phyloP scores from a whole-genome alignment of 176 grass and related monocot species.

The Paspalum notatum region DNA sequence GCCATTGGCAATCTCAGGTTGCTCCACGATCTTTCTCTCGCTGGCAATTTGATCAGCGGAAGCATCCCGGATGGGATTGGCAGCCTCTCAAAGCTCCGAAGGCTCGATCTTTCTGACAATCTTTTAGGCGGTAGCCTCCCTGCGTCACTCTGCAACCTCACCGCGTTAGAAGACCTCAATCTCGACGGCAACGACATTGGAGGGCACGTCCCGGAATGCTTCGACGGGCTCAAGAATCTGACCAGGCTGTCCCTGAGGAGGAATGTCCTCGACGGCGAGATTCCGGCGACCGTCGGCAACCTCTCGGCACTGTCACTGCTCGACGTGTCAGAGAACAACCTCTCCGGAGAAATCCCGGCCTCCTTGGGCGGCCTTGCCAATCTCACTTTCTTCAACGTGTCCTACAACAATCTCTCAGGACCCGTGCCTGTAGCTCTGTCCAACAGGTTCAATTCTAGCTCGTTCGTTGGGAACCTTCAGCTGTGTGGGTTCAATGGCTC shows the following conservation, averaged over 20 bases:
- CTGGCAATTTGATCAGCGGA: slow-evolving; percentile 65
- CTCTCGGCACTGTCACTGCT: slow-evolving; percentile 62
- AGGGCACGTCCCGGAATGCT: slow-evolving; percentile 52
- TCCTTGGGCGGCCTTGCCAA: slow-evolving; percentile 61
- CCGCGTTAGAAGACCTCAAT: slow-evolving; percentile 51
- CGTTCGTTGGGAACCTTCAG: slow-evolving; percentile 80
- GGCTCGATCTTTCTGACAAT: slow-evolving; percentile 74
- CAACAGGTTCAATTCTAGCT: slow-evolving; percentile 88
- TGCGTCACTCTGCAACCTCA: slow-evolving; percentile 52
- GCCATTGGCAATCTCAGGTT: slow-evolving; percentile 58
- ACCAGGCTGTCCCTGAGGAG: slow-evolving; percentile 56
- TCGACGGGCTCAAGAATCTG: slow-evolving; percentile 68
- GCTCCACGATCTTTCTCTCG: slow-evolving; percentile 61
- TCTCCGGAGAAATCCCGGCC: slow-evolving; percentile 73
- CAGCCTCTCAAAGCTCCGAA: slow-evolving; percentile 62
- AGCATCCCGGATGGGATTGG: slow-evolving; percentile 68
- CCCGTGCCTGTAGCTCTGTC: slow-evolving; percentile 70
- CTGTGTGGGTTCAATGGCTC: slow-evolving; percentile 84
- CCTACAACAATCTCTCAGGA: slow-evolving; percentile 74
- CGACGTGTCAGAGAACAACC: slow-evolving; percentile 84
- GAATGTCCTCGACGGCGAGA: slow-evolving; percentile 65
- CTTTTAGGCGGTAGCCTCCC: slow-evolving; percentile 54
- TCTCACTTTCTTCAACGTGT: slow-evolving; percentile 74
- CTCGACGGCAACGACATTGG: slow-evolving; percentile 65
- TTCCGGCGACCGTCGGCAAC: slow-evolving; percentile 65